A percentile compares a stretch with the other conserved stretches of the same genome.
phyloP scores from a whole-genome alignment of 208 protist species.

The Willaertia magna region DNA sequence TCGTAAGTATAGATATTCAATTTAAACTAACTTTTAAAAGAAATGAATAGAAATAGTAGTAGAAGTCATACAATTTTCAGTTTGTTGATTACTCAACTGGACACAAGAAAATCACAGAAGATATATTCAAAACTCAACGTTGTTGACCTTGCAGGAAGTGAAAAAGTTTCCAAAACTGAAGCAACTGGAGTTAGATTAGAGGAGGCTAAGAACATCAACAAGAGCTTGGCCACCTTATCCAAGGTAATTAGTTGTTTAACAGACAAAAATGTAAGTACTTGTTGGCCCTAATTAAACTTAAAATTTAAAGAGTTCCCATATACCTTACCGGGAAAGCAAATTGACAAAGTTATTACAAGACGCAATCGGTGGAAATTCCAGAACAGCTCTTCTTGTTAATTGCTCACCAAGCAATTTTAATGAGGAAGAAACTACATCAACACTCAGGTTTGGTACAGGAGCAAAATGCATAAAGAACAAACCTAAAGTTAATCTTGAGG shows the following conservation, averaged over 20 bases:
- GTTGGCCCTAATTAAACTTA: conserved; percentile 28
- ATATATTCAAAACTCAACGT: background rate
- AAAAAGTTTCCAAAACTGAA: background rate
- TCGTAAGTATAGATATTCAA: background rate
- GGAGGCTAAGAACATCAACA: conserved; percentile 47
- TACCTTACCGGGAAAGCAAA: conserved; percentile 70
- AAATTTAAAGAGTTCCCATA: conserved; percentile 57
- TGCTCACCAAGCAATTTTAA: conserved; percentile 53
- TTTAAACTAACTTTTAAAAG: background rate
- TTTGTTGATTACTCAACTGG: conserved; percentile 31
- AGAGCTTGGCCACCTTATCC: conserved; percentile 37
- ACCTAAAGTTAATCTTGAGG: conserved; percentile 21
- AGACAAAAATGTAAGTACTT: conserved; percentile 24
- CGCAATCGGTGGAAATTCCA: conserved; percentile 64
- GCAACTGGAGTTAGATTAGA: conserved; percentile 25
- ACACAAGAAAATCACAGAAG: background rate
- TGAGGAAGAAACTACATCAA: conserved; percentile 65
- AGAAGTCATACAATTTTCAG: conserved; percentile 65
- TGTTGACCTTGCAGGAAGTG: conserved; percentile 14
- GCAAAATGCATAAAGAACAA: conserved; percentile 48
- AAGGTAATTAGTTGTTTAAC: conserved; percentile 67
- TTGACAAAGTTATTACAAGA: conserved; percentile 71
- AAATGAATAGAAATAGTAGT: conserved; percentile 63
- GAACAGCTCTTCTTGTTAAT: conserved; percentile 57
- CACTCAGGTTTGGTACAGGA: conserved; percentile 42